These are phyloP conservation scores for Myochromella boudieri DNA, from an alignment of 768 basidiomycete genomes.

Conservation along the genomic window DNA sequence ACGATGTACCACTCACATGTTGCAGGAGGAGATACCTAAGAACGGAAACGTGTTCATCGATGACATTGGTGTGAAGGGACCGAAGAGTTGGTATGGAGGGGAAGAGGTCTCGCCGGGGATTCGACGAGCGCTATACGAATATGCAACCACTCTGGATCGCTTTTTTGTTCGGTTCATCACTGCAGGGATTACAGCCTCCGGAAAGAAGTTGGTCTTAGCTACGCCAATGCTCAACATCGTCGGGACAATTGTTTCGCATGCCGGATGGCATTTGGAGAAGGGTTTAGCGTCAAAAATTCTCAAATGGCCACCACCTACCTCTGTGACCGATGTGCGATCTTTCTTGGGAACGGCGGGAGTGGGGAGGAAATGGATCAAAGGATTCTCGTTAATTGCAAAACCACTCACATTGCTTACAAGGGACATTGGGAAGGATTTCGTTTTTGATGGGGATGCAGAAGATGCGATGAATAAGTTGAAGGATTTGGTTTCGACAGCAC, in stretches of 20 bases:
- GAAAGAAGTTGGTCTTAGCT: conserved; percentile 23
- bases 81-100: conserved; percentile 4
- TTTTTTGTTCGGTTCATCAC: conserved; percentile 20
- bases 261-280: conserved; percentile 27
- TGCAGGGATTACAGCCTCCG: conserved; percentile 31
- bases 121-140: conserved; percentile 14
- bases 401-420: conserved; percentile 19
- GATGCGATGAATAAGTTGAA: conserved; percentile 27
- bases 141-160: conserved; percentile 19
- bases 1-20: conserved; percentile 6
- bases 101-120: conserved; percentile 19
- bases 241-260: conserved; percentile 22
- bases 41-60: conserved; percentile 18
- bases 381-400: conserved; percentile 21
- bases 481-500: conserved; percentile 15
- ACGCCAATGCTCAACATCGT: conserved; percentile 23
- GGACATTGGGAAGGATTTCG: conserved; percentile 20
- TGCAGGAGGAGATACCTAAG: conserved; percentile 14
- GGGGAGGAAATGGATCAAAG: conserved; percentile 20
- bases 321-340: conserved; percentile 16
- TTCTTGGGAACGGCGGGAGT: conserved; percentile 26
- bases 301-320: conserved; percentile 22
- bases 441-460: conserved; percentile 19
- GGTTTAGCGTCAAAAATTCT: conserved; percentile 22
- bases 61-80: conserved; percentile 17